Conservation (phyloP, 2,329 filamentous ascomycete genomes). For the Colletotrichum ledebouriae region DNA sequence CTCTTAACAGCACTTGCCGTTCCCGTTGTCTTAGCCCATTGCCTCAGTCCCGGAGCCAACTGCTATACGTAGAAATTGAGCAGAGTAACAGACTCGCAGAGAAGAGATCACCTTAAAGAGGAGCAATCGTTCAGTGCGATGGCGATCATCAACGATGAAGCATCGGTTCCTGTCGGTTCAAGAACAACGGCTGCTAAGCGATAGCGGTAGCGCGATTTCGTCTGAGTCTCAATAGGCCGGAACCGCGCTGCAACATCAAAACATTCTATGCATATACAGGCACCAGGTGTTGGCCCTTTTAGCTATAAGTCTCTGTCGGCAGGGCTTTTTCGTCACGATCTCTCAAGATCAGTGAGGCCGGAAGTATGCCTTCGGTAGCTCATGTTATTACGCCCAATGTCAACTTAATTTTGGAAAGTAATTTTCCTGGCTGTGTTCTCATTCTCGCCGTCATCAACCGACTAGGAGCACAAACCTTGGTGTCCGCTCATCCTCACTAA, state of each 20-base stretch:
- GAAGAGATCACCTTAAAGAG: no score
- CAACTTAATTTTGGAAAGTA: background rate
- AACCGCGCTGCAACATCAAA: constrained; percentile 10
- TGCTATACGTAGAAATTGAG: no score
- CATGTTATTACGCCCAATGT: background rate
- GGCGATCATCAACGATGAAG: background rate
- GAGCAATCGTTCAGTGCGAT: no score
- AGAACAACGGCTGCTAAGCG: no score
- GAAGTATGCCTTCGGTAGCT: background rate
- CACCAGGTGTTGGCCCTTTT: background rate
- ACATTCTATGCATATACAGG: constrained; percentile 23
- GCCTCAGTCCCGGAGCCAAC: background rate
- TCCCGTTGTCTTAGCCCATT: constrained; percentile 29
- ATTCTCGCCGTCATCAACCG: background rate
- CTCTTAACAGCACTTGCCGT: constrained; percentile 23
- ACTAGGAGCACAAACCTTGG: background rate
- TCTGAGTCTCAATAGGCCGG: background rate
- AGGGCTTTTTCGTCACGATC: background rate
- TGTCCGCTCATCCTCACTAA: background rate
- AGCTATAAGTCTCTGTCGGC: no score
- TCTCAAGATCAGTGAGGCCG: background rate
- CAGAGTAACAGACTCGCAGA: no score
- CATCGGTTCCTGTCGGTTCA: constrained; percentile 5
- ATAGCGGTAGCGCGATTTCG: constrained; percentile 10
- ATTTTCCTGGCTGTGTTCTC: background rate